Evolutionary conservation across 2,329 filamentous ascomycete species (phyloP).

Genomic region (Pezizomycotina sp.): DNA sequence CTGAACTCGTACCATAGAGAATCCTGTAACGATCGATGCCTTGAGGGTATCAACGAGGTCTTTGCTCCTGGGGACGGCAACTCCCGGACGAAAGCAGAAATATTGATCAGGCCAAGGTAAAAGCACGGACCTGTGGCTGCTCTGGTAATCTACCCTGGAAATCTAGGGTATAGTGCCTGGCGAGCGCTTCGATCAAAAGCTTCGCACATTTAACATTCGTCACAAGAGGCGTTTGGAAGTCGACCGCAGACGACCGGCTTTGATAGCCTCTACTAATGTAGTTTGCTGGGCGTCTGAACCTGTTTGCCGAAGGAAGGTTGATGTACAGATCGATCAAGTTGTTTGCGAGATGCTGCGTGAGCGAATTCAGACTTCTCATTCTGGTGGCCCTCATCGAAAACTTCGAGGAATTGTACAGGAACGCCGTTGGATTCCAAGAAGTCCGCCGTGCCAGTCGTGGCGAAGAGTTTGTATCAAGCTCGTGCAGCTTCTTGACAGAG

Average conservation of each 20-base stretch:
- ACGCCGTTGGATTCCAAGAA: slow-evolving; percentile 88
- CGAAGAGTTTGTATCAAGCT: slow-evolving; percentile 92
- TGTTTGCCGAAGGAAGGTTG: slow-evolving; percentile 97
- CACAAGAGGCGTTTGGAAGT: slow-evolving; percentile 90
- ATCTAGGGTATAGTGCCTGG: slow-evolving; percentile 72
- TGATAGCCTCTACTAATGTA: slow-evolving; percentile 98
- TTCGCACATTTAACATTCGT: slow-evolving; percentile 99
- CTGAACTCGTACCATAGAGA: slow-evolving; percentile 67
- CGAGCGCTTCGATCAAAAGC: slow-evolving; percentile 85
- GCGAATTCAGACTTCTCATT: slow-evolving; percentile 86
- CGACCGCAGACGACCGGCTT: slow-evolving; percentile 92
- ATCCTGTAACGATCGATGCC: slow-evolving; percentile 57
- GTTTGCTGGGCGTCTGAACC: slow-evolving; percentile 87
- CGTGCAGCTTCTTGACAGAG: slow-evolving; percentile 73
- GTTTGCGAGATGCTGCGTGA: slow-evolving; percentile 91
- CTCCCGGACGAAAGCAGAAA: slow-evolving; percentile 61
- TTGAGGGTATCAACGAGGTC: slow-evolving; percentile 56
- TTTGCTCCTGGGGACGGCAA: slow-evolving; percentile 45
- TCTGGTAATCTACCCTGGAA: slow-evolving; percentile 73
- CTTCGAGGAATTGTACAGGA: slow-evolving; percentile 82
- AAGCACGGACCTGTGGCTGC: slow-evolving; percentile 60
- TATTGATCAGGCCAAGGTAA: slow-evolving; percentile 64
- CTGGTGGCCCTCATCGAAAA: slow-evolving; percentile 52
- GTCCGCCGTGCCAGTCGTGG: slow-evolving; percentile 89
- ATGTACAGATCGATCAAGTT: slow-evolving; percentile 98